A percentile compares a stretch with the other conserved stretches of the same genome.
Conservation (phyloP, 306 rosid species). For the Fragaria vesca region DNA sequence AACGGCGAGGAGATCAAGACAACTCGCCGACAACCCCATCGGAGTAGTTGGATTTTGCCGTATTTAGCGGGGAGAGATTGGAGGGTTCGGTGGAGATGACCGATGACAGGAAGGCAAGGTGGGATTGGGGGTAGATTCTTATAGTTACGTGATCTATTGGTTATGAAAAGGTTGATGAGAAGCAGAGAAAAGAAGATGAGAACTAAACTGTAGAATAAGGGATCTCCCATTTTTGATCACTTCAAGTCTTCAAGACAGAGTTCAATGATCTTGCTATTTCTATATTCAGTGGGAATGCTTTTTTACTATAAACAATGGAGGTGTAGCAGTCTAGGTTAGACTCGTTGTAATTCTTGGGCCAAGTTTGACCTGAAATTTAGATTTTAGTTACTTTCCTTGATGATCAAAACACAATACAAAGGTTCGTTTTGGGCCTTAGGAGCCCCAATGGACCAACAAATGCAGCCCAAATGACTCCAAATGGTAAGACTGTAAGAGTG, state of each 20-base stretch:
- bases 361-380: too few relatives aligned
- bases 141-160: background rate
- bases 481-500: too few relatives aligned
- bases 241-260: background rate
- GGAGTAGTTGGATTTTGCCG: conserved; percentile 28
- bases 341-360: too few relatives aligned
- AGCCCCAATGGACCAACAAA: too few relatives aligned
- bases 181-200: background rate
- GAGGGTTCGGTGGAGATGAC: conserved; percentile 35
- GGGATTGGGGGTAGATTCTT: conserved; percentile 38
- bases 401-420: too few relatives aligned
- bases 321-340: too few relatives aligned
- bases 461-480: too few relatives aligned
- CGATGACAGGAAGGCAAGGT: conserved; percentile 28
- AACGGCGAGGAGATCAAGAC: conserved; percentile 25
- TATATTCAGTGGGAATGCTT: too few relatives aligned
- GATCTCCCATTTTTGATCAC: background rate
- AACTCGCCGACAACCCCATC: conserved; percentile 23
- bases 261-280: background rate
- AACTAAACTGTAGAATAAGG: conserved; percentile 1
- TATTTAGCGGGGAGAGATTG: conserved; percentile 9
- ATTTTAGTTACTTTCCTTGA: too few relatives aligned
- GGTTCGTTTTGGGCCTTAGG: too few relatives aligned
- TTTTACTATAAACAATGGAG: too few relatives aligned
- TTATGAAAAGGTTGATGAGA: background rate